Base-by-base conservation (phyloP, 2,329 filamentous ascomycete species). In the Botryotinia globosa region DNA sequence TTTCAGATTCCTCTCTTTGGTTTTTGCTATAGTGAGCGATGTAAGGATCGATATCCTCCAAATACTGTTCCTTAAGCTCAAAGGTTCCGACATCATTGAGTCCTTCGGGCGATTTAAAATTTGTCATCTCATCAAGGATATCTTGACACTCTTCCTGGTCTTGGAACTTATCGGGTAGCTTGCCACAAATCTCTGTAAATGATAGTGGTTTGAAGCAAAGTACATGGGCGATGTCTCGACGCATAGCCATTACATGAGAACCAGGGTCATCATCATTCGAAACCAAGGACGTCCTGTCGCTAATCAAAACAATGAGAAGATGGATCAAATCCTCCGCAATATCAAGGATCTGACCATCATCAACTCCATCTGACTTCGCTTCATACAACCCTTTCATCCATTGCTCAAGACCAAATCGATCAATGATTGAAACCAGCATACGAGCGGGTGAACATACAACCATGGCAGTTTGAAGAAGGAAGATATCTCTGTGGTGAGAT, bases 21-120 rank as follows among this genome's bases (percentile, higher is more conserved):
- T 99, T 99, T 80, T 97, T 97, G 79, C 91, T 97, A 82, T 97
- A 99, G 80, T 98, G 94, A 10, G 94, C 92, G 79, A 94, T 96
- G 81, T 98, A 99, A 0, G 97, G 96, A 80, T 99, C 97, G 68
- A 99, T 90, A 64, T 97, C 88, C 77, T 95, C 92, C 56, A 98
- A 87, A 78, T 91, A 96, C 74, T 97, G 89, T 7, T 92, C 89
- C 80, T 94, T 96, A 69, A 99, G 85, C 81, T 98, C 94, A 79
- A 99, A 99, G 0, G 93, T 97, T 73, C 97, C 96, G 25, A 94
- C 92, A 80, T 99, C 96, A 7, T 92, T 93, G 45, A 98, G 83
- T 8, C 95, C 96, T 82, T 99, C 96, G 0, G 96, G 96, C 16
- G 94, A 86, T 76, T 94, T 94, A 85, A 94, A 99, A 3, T 87